Base-by-base conservation (phyloP, 2,329 filamentous ascomycete genomes). In the Colletotrichum truncatum region DNA sequence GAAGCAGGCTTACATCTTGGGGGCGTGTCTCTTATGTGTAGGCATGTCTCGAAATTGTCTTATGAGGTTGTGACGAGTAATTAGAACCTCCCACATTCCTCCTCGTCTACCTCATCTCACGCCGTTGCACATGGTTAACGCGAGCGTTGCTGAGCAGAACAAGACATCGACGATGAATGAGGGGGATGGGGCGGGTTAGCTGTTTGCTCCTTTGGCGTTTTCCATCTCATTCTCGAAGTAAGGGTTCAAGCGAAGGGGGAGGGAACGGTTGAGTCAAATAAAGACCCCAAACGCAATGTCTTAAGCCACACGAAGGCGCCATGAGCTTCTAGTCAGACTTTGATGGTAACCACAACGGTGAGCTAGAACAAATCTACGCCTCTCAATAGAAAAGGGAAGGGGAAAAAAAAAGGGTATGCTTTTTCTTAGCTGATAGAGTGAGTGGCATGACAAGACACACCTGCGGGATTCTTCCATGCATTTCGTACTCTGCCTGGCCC, bases 241-340 rank as follows among this genome's bases (percentile, higher is more conserved):
- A 55, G 49, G 57, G 56, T 30, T 41, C 56, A 48, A 38, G 55
- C 55, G 39, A 49, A n/a, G 21, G 18, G 16, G 39, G 21, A n/a
- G 10, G 26, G 18, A 32, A 34, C 21, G 28, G 21, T 25, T 11
- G 25, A 30, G 25, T n/a, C 45, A n/a, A 32, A 4, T 30, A 16
- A 49, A n/a, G 32, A 32, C 45, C 36, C 59, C 48, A 49, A 55
- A 62, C 62, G 41, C 10, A 16, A 10, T 62, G 62, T 65, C 62
- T 65, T 57, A 62, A 65, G 56, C 62, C 56, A 49, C 62, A 26
- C 56, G 54, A 64, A 54, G 41, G 41, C 28, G 43, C 56, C 7
- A 38, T 12, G 26, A n/a, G 38, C 56, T 65, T 62, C 62, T 65
- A 65, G 62, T 46, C 56, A 10, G 34, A 36, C 25, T 26, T 34